Evolutionary conservation across 306 rosid genomes (phyloP).

Genomic region (Benincasa hispida): DNA sequence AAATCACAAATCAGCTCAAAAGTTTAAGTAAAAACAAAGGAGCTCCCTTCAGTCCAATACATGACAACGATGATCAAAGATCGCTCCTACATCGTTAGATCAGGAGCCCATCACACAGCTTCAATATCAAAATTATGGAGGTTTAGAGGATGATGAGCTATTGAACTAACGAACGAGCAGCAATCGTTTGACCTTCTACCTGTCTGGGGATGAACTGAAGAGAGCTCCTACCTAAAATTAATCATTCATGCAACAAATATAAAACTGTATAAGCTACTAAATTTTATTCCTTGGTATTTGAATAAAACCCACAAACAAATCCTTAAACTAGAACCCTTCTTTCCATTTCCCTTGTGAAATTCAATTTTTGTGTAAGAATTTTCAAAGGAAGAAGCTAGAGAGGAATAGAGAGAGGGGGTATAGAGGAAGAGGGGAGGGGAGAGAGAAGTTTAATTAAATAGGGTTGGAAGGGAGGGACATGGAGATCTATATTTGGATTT

Average conservation of each 20-base stretch:
- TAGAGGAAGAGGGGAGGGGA: neutral
- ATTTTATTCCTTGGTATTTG: neutral
- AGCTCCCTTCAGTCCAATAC: constrained; percentile 99
- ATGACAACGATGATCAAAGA: constrained; percentile 38
- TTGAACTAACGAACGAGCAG: constrained; percentile 94
- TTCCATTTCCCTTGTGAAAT: neutral
- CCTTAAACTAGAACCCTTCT: neutral
- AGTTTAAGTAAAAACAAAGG: neutral
- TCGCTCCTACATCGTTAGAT: constrained; percentile 88
- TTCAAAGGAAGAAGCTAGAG: neutral
- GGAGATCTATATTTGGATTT: neutral
- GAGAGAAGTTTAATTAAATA: neutral
- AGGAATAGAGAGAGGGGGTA: neutral
- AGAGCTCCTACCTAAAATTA: constrained; percentile 34
- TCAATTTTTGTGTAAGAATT: too few relatives aligned
- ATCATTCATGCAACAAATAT: too few relatives aligned
- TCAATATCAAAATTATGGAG: neutral
- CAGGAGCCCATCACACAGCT: constrained; percentile 45
- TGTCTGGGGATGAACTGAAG: constrained; percentile 84
- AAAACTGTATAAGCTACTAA: neutral
- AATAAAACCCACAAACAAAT: neutral
- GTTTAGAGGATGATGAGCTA: constrained; percentile 25
- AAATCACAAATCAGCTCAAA: too few relatives aligned
- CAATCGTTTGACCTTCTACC: constrained; percentile 23
- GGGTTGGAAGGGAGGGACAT: neutral